A percentile compares a stretch with the other conserved stretches of the same genome.
Conservation (phyloP, 2,329 filamentous ascomycete genomes). For the Chaetomium globosum region DNA sequence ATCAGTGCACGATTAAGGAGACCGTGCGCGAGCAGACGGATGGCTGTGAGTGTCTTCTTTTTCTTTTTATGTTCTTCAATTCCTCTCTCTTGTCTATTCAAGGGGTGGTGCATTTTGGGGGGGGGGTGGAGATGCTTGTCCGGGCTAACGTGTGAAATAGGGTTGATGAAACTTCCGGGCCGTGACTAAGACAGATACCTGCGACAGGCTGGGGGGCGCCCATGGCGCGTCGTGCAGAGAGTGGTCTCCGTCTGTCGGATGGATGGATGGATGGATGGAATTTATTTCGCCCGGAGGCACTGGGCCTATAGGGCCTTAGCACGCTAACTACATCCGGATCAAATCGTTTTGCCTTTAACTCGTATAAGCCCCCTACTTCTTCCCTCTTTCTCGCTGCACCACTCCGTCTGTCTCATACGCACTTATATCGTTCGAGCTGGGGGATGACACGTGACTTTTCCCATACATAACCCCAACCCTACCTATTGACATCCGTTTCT, state of each 20-base stretch:
- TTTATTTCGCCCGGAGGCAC: too few relatives aligned
- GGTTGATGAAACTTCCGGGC: background rate
- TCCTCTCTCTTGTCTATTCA: background rate
- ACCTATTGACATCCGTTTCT: too few relatives aligned
- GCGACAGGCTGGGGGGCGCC: background rate
- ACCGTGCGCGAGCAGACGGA: constrained; percentile 40
- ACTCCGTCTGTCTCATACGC: background rate
- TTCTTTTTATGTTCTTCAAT: too few relatives aligned
- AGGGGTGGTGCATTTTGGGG: background rate
- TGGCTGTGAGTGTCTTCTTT: constrained; percentile 37
- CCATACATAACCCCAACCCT: too few relatives aligned
- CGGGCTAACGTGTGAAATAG: background rate
- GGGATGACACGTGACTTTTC: too few relatives aligned
- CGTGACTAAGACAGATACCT: background rate
- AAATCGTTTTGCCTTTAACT: too few relatives aligned
- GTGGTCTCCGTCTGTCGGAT: background rate
- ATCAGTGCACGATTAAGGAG: constrained; percentile 39
- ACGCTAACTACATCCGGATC: too few relatives aligned
- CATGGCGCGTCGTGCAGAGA: background rate
- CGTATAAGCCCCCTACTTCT: too few relatives aligned
- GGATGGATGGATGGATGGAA: too few relatives aligned
- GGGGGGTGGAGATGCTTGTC: background rate
- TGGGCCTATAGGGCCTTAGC: too few relatives aligned
- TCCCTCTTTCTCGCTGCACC: too few relatives aligned
- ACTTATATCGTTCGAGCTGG: too few relatives aligned